Base-by-base conservation (phyloP, 1,284 basidiomycete genomes). In the Rhodotorula sp. region DNA sequence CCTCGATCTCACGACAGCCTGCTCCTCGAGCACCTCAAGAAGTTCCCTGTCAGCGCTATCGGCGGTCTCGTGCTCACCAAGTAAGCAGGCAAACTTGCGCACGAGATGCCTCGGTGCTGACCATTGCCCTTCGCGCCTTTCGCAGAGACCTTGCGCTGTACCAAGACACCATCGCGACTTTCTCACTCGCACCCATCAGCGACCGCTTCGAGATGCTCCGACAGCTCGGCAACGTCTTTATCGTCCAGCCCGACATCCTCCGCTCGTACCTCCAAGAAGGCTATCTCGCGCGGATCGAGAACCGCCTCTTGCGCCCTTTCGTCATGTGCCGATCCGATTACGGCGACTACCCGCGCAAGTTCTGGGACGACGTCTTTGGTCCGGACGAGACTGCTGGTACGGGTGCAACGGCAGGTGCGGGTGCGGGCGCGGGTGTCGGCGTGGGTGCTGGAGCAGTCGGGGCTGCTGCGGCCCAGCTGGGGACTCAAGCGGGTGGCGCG, bases 181-280 rank as follows among this genome's bases (percentile, higher is more conserved):
- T 95, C 81, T 85, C 85, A 45, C 89, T 96, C 55, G 86, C 91
- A 2, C 85, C 91, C 3, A 84, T 99, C 6, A 88, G 89, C 72
- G 95, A 98, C 80, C 92, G 96, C 26, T 99, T 96, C 83, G 96
- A 99, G 79, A 98, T 99, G 85, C 89, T 99, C 74, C 90, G 95
- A 58, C 95, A 99, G 81, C 88, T 99, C 2, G 96, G 96, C 77
- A 96, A 98, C 79, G 86, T 95, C 68, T 99, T 98, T 85, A 89
- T 97, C 75, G 91, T 97, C 58, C 89, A 89, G 70, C 93, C 94
- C 7, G 92, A 95, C 72, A 92, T 93, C 68, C 86, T 97, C 74
- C 91, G 91, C 75, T 91, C 92, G 2, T 97, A 95, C 82, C 91
- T 96, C 80, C 90, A 89, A 6, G 94, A 95, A 78, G 68, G 74